Base-by-base conservation (phyloP, 2,329 filamentous ascomycete genomes). In the Diaporthe ilicicola region DNA sequence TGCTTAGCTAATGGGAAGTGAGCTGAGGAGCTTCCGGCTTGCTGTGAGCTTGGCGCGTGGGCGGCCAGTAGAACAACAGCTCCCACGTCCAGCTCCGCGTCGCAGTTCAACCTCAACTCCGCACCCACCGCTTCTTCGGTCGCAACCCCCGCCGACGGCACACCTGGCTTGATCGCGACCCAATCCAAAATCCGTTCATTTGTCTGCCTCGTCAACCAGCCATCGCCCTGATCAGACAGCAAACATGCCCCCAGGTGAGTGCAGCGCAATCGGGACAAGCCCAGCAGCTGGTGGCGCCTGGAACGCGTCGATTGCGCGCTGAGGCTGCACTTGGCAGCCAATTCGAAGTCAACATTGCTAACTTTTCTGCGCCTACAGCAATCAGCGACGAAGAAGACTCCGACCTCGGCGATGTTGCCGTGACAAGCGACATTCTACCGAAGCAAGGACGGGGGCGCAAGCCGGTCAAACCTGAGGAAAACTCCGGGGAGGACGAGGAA, bases 361-460 rank as follows among this genome's bases (percentile, higher is more conserved):
- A 70, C 17, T 1, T 19, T 24, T 27, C 34, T 72, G 12, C 61
- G 37, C 2, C 19, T 46, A 67, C 42, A 82, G 83, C 82, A 17
- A 79, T 84, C 46, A 85, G 83, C 74, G 83, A 84, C 72, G 82
- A 84, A 32, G 83, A 83, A 29, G 73, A 73, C 32, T 84, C 83
- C 2, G 83, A 81, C 13, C 46, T 61, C 27, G 78, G 74, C 69
- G 76, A 78, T 65, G 34, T 76, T 62, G 32, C 75, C 50, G 46
- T 72, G 48, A 70, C 76, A 44, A 64, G 75, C 64, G 50, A 76
- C 62, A 59, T 75, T 53, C 51, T 73, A 67, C 70, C 62, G 42
- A 76, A 73, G 56, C 75, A 70, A 53, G 62, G 54, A 1, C 67
- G 67, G 15, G 55, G 34, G 39, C 65, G 70, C 59, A 72, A 69